Evolutionary conservation across 139 green algal genomes (phyloP).

Genomic region (Chlorella sp.): DNA sequence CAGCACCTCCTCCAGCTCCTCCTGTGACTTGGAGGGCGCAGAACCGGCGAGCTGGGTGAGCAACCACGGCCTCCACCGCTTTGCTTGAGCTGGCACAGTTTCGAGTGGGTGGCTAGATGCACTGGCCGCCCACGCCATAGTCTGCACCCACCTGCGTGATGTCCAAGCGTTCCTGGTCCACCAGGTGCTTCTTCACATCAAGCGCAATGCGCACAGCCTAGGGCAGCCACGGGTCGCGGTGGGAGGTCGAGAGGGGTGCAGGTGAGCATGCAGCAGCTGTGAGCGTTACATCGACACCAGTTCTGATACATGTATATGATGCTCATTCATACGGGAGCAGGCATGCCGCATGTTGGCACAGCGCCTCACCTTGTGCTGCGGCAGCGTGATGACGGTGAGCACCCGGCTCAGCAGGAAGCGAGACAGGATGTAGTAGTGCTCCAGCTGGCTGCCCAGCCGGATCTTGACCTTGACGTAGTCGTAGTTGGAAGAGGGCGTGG

Average conservation of each 20-base stretch:
- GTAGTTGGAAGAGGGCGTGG: constrained; percentile 28
- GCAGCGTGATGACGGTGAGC: constrained; percentile 90
- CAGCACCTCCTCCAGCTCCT: constrained; percentile 81
- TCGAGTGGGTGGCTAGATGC: too few species aligned
- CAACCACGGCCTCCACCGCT: too few species aligned
- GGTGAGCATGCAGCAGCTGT: not conserved
- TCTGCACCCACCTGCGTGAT: constrained; percentile 52
- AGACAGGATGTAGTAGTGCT: constrained; percentile 95
- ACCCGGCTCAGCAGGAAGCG: constrained; percentile 90
- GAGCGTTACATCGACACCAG: too few species aligned
- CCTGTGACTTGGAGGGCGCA: constrained; percentile 12
- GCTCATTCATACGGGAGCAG: not conserved
- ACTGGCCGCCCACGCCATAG: too few species aligned
- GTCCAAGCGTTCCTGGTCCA: constrained; percentile 83
- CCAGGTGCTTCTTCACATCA: constrained; percentile 93
- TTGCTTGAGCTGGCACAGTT: too few species aligned
- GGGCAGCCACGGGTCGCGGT: not conserved
- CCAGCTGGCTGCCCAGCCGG: constrained; percentile 70
- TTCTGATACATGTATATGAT: not conserved
- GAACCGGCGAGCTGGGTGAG: too few species aligned
- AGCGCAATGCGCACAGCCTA: constrained; percentile 93
- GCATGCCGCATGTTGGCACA: not conserved
- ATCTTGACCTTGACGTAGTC: constrained; percentile 90
- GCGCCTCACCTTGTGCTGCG: constrained; percentile 73
- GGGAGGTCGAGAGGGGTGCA: not conserved